Conservation (phyloP, 2,329 filamentous ascomycete species). For the Trichoderma sp. region DNA sequence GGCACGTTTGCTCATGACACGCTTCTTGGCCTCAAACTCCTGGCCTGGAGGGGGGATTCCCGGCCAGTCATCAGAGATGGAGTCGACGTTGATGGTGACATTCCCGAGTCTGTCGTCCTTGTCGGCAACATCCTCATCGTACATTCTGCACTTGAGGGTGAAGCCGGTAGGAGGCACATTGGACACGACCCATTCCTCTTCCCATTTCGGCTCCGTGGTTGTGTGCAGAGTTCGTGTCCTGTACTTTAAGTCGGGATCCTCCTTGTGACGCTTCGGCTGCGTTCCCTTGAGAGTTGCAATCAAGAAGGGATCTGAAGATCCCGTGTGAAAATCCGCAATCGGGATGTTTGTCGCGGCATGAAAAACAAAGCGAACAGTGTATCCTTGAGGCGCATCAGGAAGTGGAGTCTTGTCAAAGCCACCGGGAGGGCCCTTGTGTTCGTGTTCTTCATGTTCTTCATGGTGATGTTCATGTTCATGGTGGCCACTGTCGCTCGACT, state of each 20-base stretch:
- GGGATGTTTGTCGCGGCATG: slow-evolving; percentile 79
- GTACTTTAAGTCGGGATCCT: slow-evolving; percentile 72
- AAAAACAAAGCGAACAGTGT: slow-evolving; percentile 81
- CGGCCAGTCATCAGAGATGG: slow-evolving; percentile 62
- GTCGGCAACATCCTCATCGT: slow-evolving; percentile 86
- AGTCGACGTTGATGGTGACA: slow-evolving; percentile 65
- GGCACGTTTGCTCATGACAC: slow-evolving; percentile 81
- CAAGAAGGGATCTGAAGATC: slow-evolving; percentile 82
- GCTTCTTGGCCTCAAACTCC: slow-evolving; percentile 73
- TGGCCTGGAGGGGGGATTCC: slow-evolving; percentile 60
- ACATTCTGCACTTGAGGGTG: slow-evolving; percentile 77
- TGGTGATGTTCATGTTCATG: slow-evolving; percentile 20
- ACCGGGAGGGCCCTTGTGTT: slow-evolving; percentile 56
- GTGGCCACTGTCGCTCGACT: background rate
- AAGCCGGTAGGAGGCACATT: slow-evolving; percentile 82
- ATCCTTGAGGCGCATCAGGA: slow-evolving; percentile 71
- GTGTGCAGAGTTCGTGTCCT: slow-evolving; percentile 74
- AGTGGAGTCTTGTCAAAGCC: slow-evolving; percentile 80
- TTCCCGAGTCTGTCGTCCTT: slow-evolving; percentile 86
- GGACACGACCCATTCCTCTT: slow-evolving; percentile 82
- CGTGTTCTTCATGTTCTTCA: slow-evolving; percentile 20
- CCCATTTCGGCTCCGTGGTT: slow-evolving; percentile 74
- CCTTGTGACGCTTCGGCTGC: slow-evolving; percentile 75
- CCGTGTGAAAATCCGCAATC: slow-evolving; percentile 71
- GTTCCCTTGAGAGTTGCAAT: slow-evolving; percentile 69